Percentiles rank a stretch among this genome's conserved stretches.
Conservation (phyloP, 73 alveolate genomes). For the Paramecium caudatum region DNA sequence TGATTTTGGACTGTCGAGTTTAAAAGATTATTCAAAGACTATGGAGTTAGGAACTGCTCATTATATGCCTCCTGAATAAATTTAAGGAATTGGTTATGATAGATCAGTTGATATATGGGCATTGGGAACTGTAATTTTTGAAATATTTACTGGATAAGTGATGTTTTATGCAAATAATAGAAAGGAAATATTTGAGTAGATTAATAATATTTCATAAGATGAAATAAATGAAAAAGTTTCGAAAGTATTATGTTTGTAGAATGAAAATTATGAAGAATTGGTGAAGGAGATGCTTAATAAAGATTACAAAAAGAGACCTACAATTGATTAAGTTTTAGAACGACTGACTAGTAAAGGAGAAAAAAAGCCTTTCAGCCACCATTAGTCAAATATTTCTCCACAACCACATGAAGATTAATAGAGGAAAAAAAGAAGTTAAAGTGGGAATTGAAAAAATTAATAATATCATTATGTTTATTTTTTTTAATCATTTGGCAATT, state of each 20-base stretch:
- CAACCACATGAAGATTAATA: too few species aligned
- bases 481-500: too few species aligned
- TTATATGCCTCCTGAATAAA: constrained; percentile 38
- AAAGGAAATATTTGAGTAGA: neutral
- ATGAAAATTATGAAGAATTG: neutral
- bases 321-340: neutral
- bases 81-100: neutral
- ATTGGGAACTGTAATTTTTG: neutral
- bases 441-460: too few species aligned
- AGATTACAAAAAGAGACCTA: neutral
- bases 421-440: neutral
- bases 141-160: neutral
- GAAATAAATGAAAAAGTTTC: neutral
- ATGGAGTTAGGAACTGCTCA: constrained; percentile 13
- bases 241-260: neutral
- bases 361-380: too few species aligned
- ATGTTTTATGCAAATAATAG: neutral
- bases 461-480: too few species aligned
- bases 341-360: neutral
- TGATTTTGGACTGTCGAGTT: constrained; percentile 6
- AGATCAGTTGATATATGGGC: constrained; percentile 60
- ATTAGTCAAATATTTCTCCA: too few species aligned
- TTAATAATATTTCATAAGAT: neutral
- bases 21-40: neutral
- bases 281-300: neutral